Evolutionary conservation across 179 eudicot genomes (phyloP).

Genomic region (Corrigiola litoralis): DNA sequence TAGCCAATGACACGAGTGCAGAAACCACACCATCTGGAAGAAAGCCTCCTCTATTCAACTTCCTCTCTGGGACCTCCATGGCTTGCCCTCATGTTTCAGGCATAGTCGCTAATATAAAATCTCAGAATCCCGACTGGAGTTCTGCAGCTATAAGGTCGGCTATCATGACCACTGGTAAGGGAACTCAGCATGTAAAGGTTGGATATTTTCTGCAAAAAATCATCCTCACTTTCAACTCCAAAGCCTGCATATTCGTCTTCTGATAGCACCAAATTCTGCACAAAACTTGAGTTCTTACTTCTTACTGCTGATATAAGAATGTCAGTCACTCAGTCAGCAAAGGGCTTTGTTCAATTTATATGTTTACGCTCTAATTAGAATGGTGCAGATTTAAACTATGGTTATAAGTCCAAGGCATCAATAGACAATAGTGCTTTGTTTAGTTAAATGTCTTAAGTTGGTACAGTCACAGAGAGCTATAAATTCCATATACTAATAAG

Average conservation of each 20-base stretch:
- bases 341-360: no score
- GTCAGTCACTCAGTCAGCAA: no score
- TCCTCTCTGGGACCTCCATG: slow-evolving; percentile 72
- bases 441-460: no score
- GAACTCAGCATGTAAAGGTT: neutral
- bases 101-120: slow-evolving; percentile 53
- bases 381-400: no score
- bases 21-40: slow-evolving; percentile 31
- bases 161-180: slow-evolving; percentile 66
- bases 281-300: no score
- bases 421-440: no score
- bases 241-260: no score
- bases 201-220: neutral
- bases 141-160: slow-evolving; percentile 67
- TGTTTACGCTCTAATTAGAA: no score
- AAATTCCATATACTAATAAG: neutral
- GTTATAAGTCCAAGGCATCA: no score
- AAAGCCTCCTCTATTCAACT: slow-evolving; percentile 39
- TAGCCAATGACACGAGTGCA: slow-evolving; percentile 30
- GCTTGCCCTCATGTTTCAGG: slow-evolving; percentile 68
- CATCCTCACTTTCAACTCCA: no score
- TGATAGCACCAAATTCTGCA: no score
- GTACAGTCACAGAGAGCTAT: neutral
- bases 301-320: neutral
- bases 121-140: slow-evolving; percentile 50